Evolutionary conservation across 768 basidiomycete genomes (phyloP), one percentile per base, ranked within the genome.

Genomic region (Russula sp.): DNA sequence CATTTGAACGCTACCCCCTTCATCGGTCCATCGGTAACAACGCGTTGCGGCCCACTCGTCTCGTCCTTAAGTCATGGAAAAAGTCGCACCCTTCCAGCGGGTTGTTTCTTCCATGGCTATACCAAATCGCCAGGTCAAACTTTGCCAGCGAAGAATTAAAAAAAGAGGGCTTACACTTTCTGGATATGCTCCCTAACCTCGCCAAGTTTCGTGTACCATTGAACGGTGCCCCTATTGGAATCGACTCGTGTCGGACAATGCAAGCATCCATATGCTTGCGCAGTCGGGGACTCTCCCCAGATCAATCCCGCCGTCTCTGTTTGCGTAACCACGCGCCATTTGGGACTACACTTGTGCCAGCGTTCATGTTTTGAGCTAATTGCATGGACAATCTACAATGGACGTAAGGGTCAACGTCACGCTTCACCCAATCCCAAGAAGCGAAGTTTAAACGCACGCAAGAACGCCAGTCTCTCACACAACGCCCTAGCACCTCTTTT

Each of bases 401-500:
- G 3, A 52, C 2, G 28, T 3, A 14, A 34, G 8, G 28, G 18
- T 63, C 30, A 58, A 26, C 18, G 13, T 38, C 51, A 11, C 1
- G 49, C 16, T 9, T n/a, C 18, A 26, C 7, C 36, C 11, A 8
- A 13, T 28, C 28, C 36, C 24, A 56, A 49, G 4, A 13, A n/a
- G 13, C 20, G 24, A 40, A 48, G 30, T 30, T n/a, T 11, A 57
- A 63, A 58, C 49, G n/a, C 32, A 63, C 62, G 50, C 62, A 63
- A 46, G 62, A 63, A 6, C 62, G 62, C 62, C 62, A 63, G 48
- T 63, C 62, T 26, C 62, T 57, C 18, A 53, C 55, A 20, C 49
- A 52, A 22, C 62, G 56, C 10, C 62, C 56, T 2, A 57, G 4
- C 30, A 58, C 57, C 22, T 63, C 49, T 52, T n/a, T n/a, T 44